Conservation (phyloP, 2,329 filamentous ascomycete genomes). For the Sclerotinia nivalis region DNA sequence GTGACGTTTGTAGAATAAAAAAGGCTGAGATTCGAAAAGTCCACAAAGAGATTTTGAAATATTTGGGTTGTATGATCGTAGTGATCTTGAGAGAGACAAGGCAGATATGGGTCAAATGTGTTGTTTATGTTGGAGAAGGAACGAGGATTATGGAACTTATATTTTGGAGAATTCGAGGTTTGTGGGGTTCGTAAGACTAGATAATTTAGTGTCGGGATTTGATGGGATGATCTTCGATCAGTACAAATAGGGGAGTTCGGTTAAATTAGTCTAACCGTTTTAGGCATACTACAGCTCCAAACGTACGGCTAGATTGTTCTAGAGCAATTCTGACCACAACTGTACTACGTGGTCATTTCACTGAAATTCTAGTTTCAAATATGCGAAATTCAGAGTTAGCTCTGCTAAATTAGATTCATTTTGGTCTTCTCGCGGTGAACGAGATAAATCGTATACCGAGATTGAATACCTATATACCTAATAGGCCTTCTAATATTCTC, state of each 20-base stretch:
- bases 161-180: not conserved
- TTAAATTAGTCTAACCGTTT: slow-evolving; percentile 1
- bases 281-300: not conserved
- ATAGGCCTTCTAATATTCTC: no score
- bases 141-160: not conserved
- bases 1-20: not conserved
- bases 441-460: no score
- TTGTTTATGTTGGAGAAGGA: not conserved
- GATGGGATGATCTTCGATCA: not conserved
- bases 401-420: no score
- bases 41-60: not conserved
- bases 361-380: not conserved
- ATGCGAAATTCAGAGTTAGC: no score
- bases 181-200: not conserved
- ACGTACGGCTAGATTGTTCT: not conserved
- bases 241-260: slow-evolving; percentile 3
- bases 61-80: not conserved
- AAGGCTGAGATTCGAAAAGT: not conserved
- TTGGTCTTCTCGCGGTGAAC: no score
- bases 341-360: rapidly evolving
- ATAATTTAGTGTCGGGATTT: not conserved
- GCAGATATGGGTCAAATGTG: not conserved
- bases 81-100: not conserved
- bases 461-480: no score
- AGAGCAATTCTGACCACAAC: not conserved